phyloP scores from a whole-genome alignment of 345 rosid genomes.

The thale cress (Arabidopsis thaliana) region DNA sequence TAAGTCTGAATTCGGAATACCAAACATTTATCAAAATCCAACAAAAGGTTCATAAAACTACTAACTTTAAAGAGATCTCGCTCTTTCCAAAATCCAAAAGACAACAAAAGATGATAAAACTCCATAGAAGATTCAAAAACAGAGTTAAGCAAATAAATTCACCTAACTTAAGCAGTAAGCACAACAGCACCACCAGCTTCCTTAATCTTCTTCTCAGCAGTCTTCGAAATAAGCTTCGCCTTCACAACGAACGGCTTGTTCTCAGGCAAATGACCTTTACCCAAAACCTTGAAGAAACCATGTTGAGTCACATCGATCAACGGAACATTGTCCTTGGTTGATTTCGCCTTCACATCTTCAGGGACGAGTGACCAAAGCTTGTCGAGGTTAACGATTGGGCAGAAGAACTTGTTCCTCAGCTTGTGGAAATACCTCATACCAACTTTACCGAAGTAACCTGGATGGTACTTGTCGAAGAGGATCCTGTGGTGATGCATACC shows the following conservation, averaged over 20 bases:
- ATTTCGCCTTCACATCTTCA: slow-evolving; percentile 62
- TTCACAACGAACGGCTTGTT: slow-evolving; percentile 74
- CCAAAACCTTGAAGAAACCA: slow-evolving; percentile 84
- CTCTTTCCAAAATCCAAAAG: slow-evolving; percentile 26
- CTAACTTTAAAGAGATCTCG: slow-evolving; percentile 1
- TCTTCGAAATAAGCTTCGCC: slow-evolving; percentile 78
- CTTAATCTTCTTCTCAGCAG: slow-evolving; percentile 83
- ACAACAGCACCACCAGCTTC: slow-evolving; percentile 82
- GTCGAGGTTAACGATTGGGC: slow-evolving; percentile 85
- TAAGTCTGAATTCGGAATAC: slow-evolving; percentile 5
- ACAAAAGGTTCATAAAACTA: slow-evolving; percentile 24
- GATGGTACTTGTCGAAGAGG: slow-evolving; percentile 93
- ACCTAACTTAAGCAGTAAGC: slow-evolving; percentile 67
- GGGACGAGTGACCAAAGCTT: slow-evolving; percentile 84
- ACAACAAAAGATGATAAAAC: not conserved
- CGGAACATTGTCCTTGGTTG: slow-evolving; percentile 66
- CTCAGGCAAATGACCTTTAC: slow-evolving; percentile 76
- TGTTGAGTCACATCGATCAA: slow-evolving; percentile 75
- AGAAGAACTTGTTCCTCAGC: slow-evolving; percentile 76
- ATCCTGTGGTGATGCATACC: slow-evolving; percentile 94
- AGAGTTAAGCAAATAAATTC: not conserved
- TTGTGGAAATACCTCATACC: slow-evolving; percentile 92
- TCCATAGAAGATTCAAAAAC: not conserved
- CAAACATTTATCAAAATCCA: slow-evolving; percentile 29
- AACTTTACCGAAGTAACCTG: slow-evolving; percentile 87